Conservation (phyloP, 257 asterid species). For the Echites panduratus region DNA sequence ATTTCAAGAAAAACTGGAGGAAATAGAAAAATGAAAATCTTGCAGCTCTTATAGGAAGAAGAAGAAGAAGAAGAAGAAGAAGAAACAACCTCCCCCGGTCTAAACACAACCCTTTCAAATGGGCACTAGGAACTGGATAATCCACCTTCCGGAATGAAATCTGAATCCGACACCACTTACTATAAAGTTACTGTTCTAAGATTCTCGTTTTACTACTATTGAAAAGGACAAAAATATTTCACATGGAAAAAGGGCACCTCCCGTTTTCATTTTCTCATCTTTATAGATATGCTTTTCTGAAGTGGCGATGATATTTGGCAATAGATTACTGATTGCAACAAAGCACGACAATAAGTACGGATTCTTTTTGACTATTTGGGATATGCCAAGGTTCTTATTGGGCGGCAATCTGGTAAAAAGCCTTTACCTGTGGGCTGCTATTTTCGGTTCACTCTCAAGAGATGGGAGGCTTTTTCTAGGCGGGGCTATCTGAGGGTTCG, state of each 20-base stretch:
- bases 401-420: background rate
- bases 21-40: background rate
- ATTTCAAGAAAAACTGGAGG: background rate
- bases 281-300: too few species aligned
- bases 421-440: background rate
- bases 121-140: background rate
- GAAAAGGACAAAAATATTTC: too few species aligned
- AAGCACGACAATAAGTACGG: constrained; percentile 10
- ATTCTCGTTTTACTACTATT: too few species aligned
- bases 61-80: too few species aligned
- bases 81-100: background rate
- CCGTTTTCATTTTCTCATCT: too few species aligned
- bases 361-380: too few species aligned
- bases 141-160: background rate
- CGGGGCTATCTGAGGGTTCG: background rate
- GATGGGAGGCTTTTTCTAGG: background rate
- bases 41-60: background rate
- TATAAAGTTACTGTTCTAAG: background rate
- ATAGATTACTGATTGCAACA: too few species aligned
- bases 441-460: too few species aligned
- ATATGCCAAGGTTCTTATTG: background rate
- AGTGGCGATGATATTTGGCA: too few species aligned
- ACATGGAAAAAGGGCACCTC: too few species aligned
- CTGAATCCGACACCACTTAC: background rate
- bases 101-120: background rate